phyloP scores from a whole-genome alignment of 2,329 filamentous ascomycete genomes.

The Aspergillus brunneoviolaceus region DNA sequence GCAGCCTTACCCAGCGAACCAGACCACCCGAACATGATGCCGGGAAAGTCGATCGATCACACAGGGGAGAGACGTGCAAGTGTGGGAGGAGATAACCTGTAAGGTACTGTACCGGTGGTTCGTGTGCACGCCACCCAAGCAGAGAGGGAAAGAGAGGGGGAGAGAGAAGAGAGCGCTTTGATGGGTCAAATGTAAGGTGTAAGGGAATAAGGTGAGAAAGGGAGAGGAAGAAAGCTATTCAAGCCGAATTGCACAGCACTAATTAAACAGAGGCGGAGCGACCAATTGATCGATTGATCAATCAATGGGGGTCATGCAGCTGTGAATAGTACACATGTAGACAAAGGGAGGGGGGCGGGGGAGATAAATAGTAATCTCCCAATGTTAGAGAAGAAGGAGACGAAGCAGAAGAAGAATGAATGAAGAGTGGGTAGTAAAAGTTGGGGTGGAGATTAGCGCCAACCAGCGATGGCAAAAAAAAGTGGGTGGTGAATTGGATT shows the following conservation, averaged over 20 bases:
- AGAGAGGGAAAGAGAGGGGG: too few species aligned
- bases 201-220: neutral
- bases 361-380: too few species aligned
- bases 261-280: neutral
- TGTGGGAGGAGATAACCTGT: neutral
- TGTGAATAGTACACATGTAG: neutral
- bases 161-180: neutral
- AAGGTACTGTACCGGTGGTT: neutral
- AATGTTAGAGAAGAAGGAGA: too few species aligned
- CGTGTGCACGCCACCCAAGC: neutral
- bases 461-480: neutral
- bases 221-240: too few species aligned
- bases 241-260: neutral
- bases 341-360: neutral
- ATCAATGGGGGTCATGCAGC: neutral
- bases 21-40: constrained; percentile 37
- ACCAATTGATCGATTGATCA: neutral
- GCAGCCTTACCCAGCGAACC: constrained; percentile 32
- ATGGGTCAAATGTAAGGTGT: neutral
- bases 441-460: neutral
- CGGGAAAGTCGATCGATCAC: neutral
- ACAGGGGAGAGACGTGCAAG: neutral
- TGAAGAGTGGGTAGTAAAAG: neutral
- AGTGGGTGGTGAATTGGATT: neutral
- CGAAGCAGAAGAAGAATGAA: neutral